These are phyloP conservation scores for Carex parvula DNA, from an alignment of 176 grass and related monocot species.

Conservation along the genomic window DNA sequence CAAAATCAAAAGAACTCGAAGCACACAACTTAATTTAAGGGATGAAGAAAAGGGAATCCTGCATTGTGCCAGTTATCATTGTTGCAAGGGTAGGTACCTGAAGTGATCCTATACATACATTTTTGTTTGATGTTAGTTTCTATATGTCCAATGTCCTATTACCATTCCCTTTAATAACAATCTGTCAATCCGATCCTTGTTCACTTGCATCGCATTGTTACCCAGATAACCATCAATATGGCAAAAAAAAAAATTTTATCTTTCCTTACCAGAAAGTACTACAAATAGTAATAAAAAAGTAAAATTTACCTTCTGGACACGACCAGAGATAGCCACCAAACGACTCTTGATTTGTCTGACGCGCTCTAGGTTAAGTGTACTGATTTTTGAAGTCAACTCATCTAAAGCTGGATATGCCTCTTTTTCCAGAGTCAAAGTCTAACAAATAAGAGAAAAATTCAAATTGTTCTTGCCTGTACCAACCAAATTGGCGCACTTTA, in stretches of 20 bases:
- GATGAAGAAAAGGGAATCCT: neutral
- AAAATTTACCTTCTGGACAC: conserved; percentile 77
- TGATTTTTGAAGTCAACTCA: conserved; percentile 99
- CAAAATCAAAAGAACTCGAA: neutral
- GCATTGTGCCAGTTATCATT: neutral
- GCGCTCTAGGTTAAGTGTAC: conserved; percentile 87
- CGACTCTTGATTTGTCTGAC: conserved; percentile 98
- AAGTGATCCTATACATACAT: neutral
- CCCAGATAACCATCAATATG: neutral
- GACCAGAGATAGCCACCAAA: conserved; percentile 85
- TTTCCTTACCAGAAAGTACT: neutral
- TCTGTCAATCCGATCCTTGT: neutral
- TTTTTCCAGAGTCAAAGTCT: conserved; percentile 81
- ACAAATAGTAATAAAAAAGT: neutral
- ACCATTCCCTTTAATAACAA: neutral
- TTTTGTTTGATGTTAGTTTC: neutral
- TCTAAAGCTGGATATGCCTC: conserved; percentile 96
- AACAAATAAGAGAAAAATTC: conserved; percentile 4
- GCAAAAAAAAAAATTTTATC: neutral
- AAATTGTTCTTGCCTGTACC: conserved; percentile 1
- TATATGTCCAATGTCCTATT: neutral
- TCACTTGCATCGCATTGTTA: neutral
- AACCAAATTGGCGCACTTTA: neutral
- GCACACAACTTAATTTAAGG: neutral
- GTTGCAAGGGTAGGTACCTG: neutral